phyloP scores from a whole-genome alignment of 2,329 filamentous ascomycete genomes.

The Pestalotiopsis sp. region DNA sequence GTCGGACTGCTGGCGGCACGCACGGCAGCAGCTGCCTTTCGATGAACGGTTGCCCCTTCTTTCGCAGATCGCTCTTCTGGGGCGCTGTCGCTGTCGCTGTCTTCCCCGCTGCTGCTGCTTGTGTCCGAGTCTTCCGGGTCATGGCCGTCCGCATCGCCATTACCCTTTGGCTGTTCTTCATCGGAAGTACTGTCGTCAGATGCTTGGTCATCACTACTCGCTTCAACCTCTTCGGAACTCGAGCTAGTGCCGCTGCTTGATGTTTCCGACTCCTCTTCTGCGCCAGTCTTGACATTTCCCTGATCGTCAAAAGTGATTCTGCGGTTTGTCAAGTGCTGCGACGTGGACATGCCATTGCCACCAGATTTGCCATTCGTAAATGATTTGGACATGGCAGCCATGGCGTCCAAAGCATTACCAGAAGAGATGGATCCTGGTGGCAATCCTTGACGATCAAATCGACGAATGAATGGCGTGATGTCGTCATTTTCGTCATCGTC shows the following conservation, averaged over 20 bases:
- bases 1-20: not conserved
- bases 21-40: not conserved
- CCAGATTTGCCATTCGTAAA: conserved; percentile 27
- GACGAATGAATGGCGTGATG: conserved; percentile 29
- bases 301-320: conserved; percentile 21
- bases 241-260: conserved; percentile 28
- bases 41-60: not conserved
- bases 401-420: conserved; percentile 35
- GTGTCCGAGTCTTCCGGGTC: not conserved
- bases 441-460: conserved; percentile 39
- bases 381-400: conserved; percentile 35
- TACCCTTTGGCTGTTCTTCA: conserved; percentile 12
- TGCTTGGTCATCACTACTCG: not conserved
- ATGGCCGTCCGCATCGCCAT: not conserved
- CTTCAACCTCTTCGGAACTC: conserved; percentile 26
- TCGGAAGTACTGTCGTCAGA: conserved; percentile 20
- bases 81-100: conserved; percentile 26
- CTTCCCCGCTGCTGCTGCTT: conserved; percentile 19
- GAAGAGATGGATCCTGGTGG: conserved; percentile 41
- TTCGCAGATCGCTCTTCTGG: conserved; percentile 23
- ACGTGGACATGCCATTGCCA: conserved; percentile 27
- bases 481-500: conserved; percentile 30
- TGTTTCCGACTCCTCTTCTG: conserved; percentile 20
- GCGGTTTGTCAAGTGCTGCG: conserved; percentile 17
- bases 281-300: conserved; percentile 12